Evolutionary conservation across 768 basidiomycete genomes (phyloP).

Genomic region (Chalciporus chontae): DNA sequence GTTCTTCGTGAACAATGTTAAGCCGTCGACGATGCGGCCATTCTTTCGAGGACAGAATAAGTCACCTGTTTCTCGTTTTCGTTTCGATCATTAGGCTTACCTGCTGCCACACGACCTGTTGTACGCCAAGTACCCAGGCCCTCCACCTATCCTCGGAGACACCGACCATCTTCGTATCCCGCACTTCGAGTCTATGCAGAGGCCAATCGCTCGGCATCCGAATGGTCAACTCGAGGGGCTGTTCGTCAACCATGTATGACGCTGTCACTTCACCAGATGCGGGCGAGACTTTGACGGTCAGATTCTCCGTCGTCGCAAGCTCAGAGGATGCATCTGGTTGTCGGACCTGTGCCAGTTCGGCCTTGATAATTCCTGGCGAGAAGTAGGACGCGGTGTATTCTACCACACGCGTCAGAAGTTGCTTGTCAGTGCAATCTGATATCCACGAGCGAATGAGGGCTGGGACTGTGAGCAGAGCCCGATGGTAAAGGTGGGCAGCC

Average conservation of each 20-base stretch:
- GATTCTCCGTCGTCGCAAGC: conserved; percentile 63
- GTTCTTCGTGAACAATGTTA: conserved; percentile 91
- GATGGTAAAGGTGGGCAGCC: conserved; percentile 87
- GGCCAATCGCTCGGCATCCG: conserved; percentile 91
- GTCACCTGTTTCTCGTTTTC: not conserved
- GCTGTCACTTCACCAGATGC: conserved; percentile 80
- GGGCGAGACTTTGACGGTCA: conserved; percentile 72
- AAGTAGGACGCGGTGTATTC: conserved; percentile 80
- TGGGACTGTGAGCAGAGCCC: conserved; percentile 77
- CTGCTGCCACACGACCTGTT: conserved; percentile 85
- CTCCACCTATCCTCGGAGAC: conserved; percentile 90
- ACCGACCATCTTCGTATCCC: conserved; percentile 78
- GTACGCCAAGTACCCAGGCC: conserved; percentile 89
- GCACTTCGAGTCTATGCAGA: conserved; percentile 81
- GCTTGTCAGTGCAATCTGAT: conserved; percentile 83
- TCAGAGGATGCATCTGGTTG: conserved; percentile 50
- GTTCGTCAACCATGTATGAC: conserved; percentile 87
- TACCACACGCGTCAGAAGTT: conserved; percentile 72
- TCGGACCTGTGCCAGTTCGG: conserved; percentile 76
- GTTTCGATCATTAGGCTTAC: conserved; percentile 42
- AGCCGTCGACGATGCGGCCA: conserved; percentile 83
- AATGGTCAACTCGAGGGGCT: conserved; percentile 84
- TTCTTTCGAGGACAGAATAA: conserved; percentile 48
- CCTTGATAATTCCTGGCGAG: conserved; percentile 81
- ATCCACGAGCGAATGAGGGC: conserved; percentile 86